Evolutionary conservation across 306 rosid genomes (phyloP), one percentile per base, ranked within the genome.

Genomic region (Acmispon strigosus): DNA sequence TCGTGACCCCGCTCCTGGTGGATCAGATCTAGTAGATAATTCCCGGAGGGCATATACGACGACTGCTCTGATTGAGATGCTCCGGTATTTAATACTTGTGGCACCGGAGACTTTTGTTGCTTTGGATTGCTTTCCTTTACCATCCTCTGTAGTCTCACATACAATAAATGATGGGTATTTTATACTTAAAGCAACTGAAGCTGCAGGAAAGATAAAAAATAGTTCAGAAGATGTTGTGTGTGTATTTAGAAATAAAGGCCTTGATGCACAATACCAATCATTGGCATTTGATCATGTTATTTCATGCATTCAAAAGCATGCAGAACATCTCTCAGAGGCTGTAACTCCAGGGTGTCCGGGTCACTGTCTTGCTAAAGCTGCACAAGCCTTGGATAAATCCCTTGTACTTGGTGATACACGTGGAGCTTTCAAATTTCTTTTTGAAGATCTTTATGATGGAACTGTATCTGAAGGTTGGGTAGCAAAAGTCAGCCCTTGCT

Each of bases 41-140:
- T 93, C 97, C 51, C 79, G 96, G 56, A 90, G 89, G 81, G 93
- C 90, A 2, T 93, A 88, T 77, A 88, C 96, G 6, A 78, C 87
- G 50, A 80, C 90, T 82, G 88, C 89, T 36, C 42, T 93, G 77
- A 86, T 85, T 79, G 98, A 93, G 86, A 90, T 93, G 98, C 89
- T 93, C 39, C 93, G 89, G 18, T 93, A 93, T 84, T 82, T 93
- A 66, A 86, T 88, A 77, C 82, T 86, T 63, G 84, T 89, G 54
- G 92, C 84, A 51, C 97, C 98, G 3, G 96, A 93, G 65, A 88
- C 97, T 34, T 93, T 93, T 85, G 98, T 93, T 58, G 87, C 96
- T 62, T 73, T 90, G 84, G 96, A 93, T 84, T 93, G 96, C 85
- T 93, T 93, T 75, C 98, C 98, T 6, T 78, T 93, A 64, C 97